Evolutionary conservation across 1,284 basidiomycete genomes (phyloP).

Genomic region (Pseudozyma flocculosa): DNA sequence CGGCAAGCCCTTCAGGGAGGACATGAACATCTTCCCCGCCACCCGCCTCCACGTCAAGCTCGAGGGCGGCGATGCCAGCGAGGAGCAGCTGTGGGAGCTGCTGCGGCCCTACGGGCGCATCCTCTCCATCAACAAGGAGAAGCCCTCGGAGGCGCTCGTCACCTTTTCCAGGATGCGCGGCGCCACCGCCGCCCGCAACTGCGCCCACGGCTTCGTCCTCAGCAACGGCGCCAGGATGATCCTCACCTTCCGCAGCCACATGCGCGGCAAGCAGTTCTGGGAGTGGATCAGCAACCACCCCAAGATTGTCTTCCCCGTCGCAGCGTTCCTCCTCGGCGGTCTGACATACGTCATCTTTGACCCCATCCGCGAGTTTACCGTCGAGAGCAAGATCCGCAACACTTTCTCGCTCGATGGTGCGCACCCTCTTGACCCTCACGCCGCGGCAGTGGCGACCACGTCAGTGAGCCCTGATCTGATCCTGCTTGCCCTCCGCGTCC

Average conservation of each 20-base stretch:
- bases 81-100: constrained; percentile 50
- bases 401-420: constrained; percentile 65
- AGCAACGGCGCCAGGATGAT: constrained; percentile 66
- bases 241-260: constrained; percentile 70
- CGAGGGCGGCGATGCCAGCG: constrained; percentile 36
- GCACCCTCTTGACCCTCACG: too few species aligned
- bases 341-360: constrained; percentile 87
- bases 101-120: constrained; percentile 80
- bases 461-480: too few species aligned
- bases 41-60: constrained; percentile 40
- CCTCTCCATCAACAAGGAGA: constrained; percentile 63
- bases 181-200: constrained; percentile 80
- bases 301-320: constrained; percentile 76
- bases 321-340: constrained; percentile 83
- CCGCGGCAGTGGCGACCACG: too few species aligned
- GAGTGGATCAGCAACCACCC: constrained; percentile 86
- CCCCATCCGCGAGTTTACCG: constrained; percentile 80
- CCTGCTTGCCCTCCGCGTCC: too few species aligned
- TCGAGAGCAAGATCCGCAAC: constrained; percentile 77
- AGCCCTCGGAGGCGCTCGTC: constrained; percentile 33
- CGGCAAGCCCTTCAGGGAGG: constrained; percentile 49
- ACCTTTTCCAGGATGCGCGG: constrained; percentile 62
- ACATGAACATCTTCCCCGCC: constrained; percentile 48
- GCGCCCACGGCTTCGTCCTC: constrained; percentile 71
- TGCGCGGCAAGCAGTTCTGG: constrained; percentile 75